Conservation (phyloP, 306 rosid species). For the Citrullus amarus region DNA sequence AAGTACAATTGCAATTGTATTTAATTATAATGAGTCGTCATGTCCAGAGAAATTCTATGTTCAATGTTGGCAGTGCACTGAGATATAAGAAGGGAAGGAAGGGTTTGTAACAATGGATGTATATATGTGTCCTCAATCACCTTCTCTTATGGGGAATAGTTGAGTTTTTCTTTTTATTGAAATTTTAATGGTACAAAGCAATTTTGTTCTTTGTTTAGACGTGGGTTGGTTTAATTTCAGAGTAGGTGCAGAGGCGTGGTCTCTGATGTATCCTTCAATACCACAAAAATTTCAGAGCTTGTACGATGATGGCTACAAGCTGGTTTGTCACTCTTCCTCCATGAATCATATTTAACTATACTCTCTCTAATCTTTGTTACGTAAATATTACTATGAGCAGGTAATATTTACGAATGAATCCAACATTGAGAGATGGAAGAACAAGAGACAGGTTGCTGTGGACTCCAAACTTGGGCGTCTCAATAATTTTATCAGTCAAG, state of each 20-base stretch:
- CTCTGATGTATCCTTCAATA: conserved; percentile 67
- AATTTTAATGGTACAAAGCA: not conserved
- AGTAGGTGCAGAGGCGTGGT: conserved; percentile 72
- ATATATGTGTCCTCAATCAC: no score
- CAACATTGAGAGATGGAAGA: conserved; percentile 93
- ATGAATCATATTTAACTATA: not conserved
- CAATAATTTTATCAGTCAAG: conserved; percentile 51
- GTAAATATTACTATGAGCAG: conserved; percentile 19
- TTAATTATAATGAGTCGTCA: not conserved
- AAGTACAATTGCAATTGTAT: no score
- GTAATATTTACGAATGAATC: conserved; percentile 93
- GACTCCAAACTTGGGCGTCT: conserved; percentile 94
- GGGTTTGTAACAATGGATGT: not conserved
- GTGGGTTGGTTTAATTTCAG: conserved; percentile 29
- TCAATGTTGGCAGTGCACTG: not conserved
- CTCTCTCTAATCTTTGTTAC: not conserved
- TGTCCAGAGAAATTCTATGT: not conserved
- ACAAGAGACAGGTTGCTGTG: conserved; percentile 76
- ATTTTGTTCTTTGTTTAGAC: not conserved
- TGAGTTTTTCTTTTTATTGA: not conserved
- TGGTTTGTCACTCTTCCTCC: conserved; percentile 39
- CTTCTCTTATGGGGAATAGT: not conserved
- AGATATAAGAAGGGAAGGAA: not conserved
- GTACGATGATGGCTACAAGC: conserved; percentile 77
- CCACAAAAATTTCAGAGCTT: conserved; percentile 75